Conservation (phyloP, 352 stramenopile species). For the Globisporangium carolinianum region DNA sequence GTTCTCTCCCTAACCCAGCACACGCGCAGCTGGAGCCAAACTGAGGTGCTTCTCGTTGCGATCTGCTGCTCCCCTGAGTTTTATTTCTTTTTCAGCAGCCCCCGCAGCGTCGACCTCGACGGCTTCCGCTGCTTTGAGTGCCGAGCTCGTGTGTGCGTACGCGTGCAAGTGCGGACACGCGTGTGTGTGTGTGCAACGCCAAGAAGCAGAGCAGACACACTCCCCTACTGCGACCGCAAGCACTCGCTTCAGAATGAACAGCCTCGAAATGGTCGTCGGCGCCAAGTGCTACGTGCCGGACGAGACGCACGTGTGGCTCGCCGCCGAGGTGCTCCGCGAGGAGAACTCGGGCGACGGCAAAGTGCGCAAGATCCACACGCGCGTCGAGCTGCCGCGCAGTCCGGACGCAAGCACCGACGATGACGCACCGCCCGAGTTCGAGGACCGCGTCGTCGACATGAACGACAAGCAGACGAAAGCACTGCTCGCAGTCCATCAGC, state of each 20-base stretch:
- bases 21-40: too few relatives aligned
- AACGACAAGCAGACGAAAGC: slow-evolving; percentile 64
- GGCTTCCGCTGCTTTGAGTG: too few relatives aligned
- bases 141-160: too few relatives aligned
- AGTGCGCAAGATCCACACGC: slow-evolving; percentile 57
- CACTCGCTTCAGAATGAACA: slow-evolving; percentile 11
- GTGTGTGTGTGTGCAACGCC: too few relatives aligned
- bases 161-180: too few relatives aligned
- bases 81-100: too few relatives aligned
- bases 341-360: slow-evolving; percentile 54
- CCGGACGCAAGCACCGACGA: slow-evolving; percentile 9
- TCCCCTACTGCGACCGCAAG: background rate
- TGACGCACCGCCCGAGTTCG: slow-evolving; percentile 4
- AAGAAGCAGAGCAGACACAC: background rate
- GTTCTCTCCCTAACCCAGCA: too few relatives aligned
- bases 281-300: slow-evolving; percentile 85
- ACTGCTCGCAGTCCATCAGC: slow-evolving; percentile 60
- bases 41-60: too few relatives aligned
- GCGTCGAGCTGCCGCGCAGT: slow-evolving; percentile 42
- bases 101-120: too few relatives aligned
- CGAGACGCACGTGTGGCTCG: slow-evolving; percentile 79
- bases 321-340: slow-evolving; percentile 65
- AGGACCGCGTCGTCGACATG: slow-evolving; percentile 70
- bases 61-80: too few relatives aligned
- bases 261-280: slow-evolving; percentile 56